Percentiles rank a stretch among this genome's conserved stretches.
Evolutionary conservation across 1,284 basidiomycete species (phyloP).

Genomic region (Ustilago tritici): DNA sequence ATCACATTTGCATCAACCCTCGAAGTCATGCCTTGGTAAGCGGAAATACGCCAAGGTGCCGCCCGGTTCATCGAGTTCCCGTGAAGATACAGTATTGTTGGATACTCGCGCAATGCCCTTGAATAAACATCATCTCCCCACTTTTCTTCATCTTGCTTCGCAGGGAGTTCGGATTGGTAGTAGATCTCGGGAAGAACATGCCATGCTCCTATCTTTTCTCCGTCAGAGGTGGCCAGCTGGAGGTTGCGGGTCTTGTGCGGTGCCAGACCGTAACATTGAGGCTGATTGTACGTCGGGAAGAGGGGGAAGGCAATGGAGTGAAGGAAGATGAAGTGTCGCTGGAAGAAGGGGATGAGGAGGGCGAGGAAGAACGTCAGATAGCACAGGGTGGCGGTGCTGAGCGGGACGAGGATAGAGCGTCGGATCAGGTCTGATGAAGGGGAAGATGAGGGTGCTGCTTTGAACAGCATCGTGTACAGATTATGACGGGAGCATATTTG

Average conservation of each 20-base stretch:
- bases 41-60: conserved; percentile 75
- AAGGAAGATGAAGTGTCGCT: conserved; percentile 51
- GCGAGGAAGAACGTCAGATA: conserved; percentile 48
- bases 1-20: conserved; percentile 81
- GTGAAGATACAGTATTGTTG: conserved; percentile 76
- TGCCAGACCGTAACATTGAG: conserved; percentile 66
- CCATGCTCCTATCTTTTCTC: conserved; percentile 86
- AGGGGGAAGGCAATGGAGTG: conserved; percentile 54
- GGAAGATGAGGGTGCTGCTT: neutral
- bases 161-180: conserved; percentile 71
- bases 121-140: conserved; percentile 50
- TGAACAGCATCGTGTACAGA: neutral
- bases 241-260: conserved; percentile 84
- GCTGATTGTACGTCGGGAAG: conserved; percentile 31
- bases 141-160: neutral
- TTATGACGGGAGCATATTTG: neutral
- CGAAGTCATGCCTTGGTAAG: conserved; percentile 76
- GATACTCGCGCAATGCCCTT: conserved; percentile 44
- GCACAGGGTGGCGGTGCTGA: conserved; percentile 19
- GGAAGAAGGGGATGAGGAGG: conserved; percentile 36
- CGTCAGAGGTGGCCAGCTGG: conserved; percentile 79
- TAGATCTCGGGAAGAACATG: conserved; percentile 81
- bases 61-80: conserved; percentile 88
- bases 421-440: conserved; percentile 14
- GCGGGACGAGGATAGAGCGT: conserved; percentile 16